phyloP scores from a whole-genome alignment of 345 rosid genomes.

The Triadica sebifera region DNA sequence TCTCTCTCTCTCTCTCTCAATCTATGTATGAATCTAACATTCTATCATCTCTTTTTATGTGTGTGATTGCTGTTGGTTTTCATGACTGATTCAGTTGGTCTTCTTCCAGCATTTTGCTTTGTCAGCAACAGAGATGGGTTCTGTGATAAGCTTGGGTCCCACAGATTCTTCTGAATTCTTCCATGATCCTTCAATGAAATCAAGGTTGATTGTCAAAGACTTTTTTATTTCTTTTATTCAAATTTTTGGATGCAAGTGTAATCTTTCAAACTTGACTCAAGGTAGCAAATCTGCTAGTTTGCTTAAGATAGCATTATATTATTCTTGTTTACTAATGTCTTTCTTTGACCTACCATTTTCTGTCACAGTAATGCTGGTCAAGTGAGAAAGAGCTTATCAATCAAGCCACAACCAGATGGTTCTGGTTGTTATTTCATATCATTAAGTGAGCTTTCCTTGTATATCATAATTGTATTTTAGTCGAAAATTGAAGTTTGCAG shows the following conservation, averaged over 20 bases:
- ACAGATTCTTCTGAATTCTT: slow-evolving; percentile 72
- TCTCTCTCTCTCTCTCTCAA: no score
- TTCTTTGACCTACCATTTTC: slow-evolving; percentile 17
- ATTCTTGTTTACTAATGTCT: background rate
- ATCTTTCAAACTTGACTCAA: background rate
- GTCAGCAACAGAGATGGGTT: slow-evolving; percentile 88
- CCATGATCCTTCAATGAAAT: slow-evolving; percentile 87
- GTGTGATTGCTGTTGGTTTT: background rate
- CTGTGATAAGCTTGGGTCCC: slow-evolving; percentile 70
- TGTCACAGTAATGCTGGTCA: slow-evolving; percentile 85
- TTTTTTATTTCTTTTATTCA: background rate
- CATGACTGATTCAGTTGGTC: slow-evolving; percentile 17
- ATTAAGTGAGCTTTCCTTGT: slow-evolving; percentile 55
- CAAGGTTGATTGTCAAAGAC: slow-evolving; percentile 45
- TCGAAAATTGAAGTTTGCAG: slow-evolving; percentile 4
- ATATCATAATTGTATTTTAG: background rate
- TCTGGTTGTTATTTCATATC: slow-evolving; percentile 65
- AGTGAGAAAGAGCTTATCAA: slow-evolving; percentile 78
- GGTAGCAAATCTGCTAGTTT: background rate
- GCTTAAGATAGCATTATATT: background rate
- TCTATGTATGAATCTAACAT: background rate
- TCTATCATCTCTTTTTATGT: background rate
- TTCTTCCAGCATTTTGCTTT: slow-evolving; percentile 71
- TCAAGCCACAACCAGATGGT: slow-evolving; percentile 61
- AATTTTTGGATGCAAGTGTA: background rate